Base-by-base conservation (phyloP, 305 asterid species). In the Fraxinus dipetala region DNA sequence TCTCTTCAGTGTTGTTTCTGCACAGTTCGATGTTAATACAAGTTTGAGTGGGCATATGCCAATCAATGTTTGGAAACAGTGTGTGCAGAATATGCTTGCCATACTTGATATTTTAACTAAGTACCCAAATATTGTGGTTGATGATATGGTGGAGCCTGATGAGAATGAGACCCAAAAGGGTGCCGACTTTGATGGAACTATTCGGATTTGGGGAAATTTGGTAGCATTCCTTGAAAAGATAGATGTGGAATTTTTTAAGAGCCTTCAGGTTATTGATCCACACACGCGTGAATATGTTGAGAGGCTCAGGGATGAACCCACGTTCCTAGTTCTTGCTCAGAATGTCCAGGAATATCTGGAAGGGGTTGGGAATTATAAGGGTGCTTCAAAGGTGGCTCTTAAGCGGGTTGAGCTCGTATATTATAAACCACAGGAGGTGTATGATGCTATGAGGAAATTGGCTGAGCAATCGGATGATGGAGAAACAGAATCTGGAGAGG, bases 41-140 rank as follows among this genome's bases (percentile, higher is more conserved):
- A 87, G 97, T 85, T 88, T 96, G 80, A 94, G 91, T 48, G 95
- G 98, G 0, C 98, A 96, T 90, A 94, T 96, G 99, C 99, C 99
- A 8, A 92, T 95, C 67, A 91, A 90, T 80, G 98, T 96, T 4
- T 96, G 99, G 99, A 96, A 93, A 85, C 94, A 90, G 34, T 94
- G 98, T 69, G 93, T 94, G 78, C 94, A 88, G 76, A 96, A 96
- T 85, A 75, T 92, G 87, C 93, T 94, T 78, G 45, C 83, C 20
- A 88, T 94, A 40, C 97, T 96, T 54, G 99, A 96, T 85, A 89
- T 93, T 77, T 83, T 96, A 70, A 91, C 95, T 0, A 97, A 93
- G 85, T 92, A 92, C 81, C 84, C 95, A 36, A 96, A 96, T 85
- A 96, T 96, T 65, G 92, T 93, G 80, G 99, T 96, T 73, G 99